A percentile compares a stretch with the other conserved stretches of the same genome.
phyloP scores from a whole-genome alignment of 2,329 filamentous ascomycete species.

The Exophiala aquamarina region DNA sequence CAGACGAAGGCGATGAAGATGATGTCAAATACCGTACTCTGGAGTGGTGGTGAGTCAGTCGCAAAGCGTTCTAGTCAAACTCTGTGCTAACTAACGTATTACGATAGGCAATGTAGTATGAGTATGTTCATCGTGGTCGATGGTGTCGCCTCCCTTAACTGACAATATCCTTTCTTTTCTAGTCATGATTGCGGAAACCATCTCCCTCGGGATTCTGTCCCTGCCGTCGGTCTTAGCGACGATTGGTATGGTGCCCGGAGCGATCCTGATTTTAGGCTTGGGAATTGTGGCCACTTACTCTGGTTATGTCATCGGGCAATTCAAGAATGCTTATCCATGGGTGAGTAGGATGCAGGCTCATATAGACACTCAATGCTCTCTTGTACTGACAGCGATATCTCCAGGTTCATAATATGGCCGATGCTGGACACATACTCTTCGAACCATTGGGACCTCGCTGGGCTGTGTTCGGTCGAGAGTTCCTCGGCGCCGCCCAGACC shows the following conservation, averaged over 20 bases:
- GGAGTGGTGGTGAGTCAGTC: conserved; percentile 21
- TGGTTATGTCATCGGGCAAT: conserved; percentile 60
- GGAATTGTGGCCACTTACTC: conserved; percentile 61
- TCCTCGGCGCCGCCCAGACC: conserved; percentile 62
- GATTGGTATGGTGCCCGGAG: conserved; percentile 54
- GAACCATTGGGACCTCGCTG: conserved; percentile 43
- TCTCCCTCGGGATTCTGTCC: conserved; percentile 58
- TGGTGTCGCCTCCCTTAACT: background rate
- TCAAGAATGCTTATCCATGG: conserved; percentile 50
- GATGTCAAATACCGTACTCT: conserved; percentile 24
- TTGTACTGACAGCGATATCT: conserved; percentile 4
- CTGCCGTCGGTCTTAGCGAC: conserved; percentile 54
- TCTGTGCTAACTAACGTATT: background rate
- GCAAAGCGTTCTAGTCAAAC: background rate
- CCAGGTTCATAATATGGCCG: conserved; percentile 66
- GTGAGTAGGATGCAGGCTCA: conserved; percentile 6
- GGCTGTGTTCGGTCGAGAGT: conserved; percentile 55
- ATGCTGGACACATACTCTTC: conserved; percentile 61
- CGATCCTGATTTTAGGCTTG: conserved; percentile 54
- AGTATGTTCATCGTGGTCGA: conserved; percentile 3
- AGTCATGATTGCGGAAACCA: conserved; percentile 61
- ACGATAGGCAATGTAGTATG: conserved; percentile 21
- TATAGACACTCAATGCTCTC: no score
- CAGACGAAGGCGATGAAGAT: conserved; percentile 17
- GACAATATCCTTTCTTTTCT: conserved; percentile 1